Conservation (phyloP, 768 basidiomycete genomes). For the Pulveroboletus sp. region DNA sequence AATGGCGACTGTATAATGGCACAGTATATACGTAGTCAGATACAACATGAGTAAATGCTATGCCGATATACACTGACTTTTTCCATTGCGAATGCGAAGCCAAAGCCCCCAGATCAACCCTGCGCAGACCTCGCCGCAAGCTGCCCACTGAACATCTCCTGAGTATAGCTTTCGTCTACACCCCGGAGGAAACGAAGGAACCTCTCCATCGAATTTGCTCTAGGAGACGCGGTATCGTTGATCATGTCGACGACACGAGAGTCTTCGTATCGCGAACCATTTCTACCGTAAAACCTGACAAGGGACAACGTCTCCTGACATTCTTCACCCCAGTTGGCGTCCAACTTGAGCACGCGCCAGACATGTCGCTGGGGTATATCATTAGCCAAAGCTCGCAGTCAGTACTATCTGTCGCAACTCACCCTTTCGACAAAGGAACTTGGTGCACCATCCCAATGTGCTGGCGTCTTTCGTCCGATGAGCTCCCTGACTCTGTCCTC, state of each 20-base stretch:
- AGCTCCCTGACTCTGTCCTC: slow-evolving; percentile 45
- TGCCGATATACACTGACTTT: slow-evolving; percentile 3
- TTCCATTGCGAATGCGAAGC: too few relatives aligned
- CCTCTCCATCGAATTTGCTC: slow-evolving; percentile 43
- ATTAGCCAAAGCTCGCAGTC: not conserved
- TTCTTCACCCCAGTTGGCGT: slow-evolving; percentile 38
- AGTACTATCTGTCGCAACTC: not conserved
- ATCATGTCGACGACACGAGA: slow-evolving; percentile 46
- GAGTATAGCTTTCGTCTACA: slow-evolving; percentile 39
- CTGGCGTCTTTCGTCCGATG: slow-evolving; percentile 40
- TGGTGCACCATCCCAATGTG: slow-evolving; percentile 35
- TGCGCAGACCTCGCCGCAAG: not conserved
- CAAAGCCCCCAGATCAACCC: not conserved
- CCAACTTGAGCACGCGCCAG: slow-evolving; percentile 44
- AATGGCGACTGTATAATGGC: not conserved
- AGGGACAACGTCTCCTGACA: slow-evolving; percentile 50
- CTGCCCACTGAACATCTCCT: slow-evolving; percentile 20
- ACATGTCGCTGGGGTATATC: slow-evolving; percentile 40
- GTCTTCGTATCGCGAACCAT: slow-evolving; percentile 47
- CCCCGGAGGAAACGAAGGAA: slow-evolving; percentile 46
- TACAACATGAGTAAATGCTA: not conserved
- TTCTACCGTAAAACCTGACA: slow-evolving; percentile 51
- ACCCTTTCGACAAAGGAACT: slow-evolving; percentile 44
- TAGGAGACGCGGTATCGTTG: slow-evolving; percentile 40
- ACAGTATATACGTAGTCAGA: not conserved